A percentile compares a stretch with the other conserved stretches of the same genome.
Conservation (phyloP, 2,329 filamentous ascomycete genomes). For the Aureobasidium zeae region DNA sequence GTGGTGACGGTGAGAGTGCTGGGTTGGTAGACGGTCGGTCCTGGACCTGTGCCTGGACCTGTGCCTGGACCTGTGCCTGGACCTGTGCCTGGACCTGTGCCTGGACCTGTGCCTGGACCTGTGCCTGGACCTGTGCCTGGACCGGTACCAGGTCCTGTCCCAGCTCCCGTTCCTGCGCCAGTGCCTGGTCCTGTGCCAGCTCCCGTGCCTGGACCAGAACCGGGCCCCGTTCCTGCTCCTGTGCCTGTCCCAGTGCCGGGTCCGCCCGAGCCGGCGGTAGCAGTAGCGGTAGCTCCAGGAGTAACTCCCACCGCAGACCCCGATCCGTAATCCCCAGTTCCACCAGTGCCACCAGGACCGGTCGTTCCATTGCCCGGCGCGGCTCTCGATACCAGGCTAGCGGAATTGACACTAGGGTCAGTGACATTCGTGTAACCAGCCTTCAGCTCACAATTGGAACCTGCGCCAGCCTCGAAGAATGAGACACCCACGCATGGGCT, state of each 20-base stretch:
- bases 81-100: conserved; percentile 13
- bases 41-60: conserved; percentile 13
- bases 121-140: conserved; percentile 15
- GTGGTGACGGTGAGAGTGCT: conserved; percentile 22
- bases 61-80: conserved; percentile 16
- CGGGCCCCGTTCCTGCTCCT: conserved; percentile 15
- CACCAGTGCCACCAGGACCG: conserved; percentile 13
- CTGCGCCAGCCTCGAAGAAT: conserved; percentile 17
- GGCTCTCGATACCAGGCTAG: conserved; percentile 18
- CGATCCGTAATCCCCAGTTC: conserved; percentile 12
- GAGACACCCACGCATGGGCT: conserved; percentile 24
- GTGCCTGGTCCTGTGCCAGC: conserved; percentile 19
- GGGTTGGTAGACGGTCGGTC: conserved; percentile 20
- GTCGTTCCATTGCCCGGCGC: conserved; percentile 18
- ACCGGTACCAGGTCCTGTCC: conserved; percentile 13
- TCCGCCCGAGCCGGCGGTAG: conserved; percentile 9
- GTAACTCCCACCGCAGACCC: conserved; percentile 18
- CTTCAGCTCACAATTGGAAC: conserved; percentile 24
- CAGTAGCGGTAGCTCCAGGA: not conserved
- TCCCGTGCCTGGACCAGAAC: conserved; percentile 18
- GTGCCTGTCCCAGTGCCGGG: conserved; percentile 15
- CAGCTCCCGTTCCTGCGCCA: conserved; percentile 16
- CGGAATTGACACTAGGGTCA: conserved; percentile 18
- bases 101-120: conserved; percentile 14
- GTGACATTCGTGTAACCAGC: conserved; percentile 15